Evolutionary conservation across 805 yeast genomes (phyloP).

Genomic region (Candida michaelii): DNA sequence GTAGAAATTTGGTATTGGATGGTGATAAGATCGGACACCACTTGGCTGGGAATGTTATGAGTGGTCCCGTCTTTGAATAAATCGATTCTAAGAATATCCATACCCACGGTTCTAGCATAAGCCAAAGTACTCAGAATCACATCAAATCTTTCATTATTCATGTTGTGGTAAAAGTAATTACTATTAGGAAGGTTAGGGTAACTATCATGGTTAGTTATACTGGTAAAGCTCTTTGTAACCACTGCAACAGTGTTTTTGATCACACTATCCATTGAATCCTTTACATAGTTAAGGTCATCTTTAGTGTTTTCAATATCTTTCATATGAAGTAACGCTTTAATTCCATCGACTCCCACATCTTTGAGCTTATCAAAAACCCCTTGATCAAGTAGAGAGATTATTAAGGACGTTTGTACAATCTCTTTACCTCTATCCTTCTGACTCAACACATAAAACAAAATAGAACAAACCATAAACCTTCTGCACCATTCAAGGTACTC

Average conservation of each 20-base stretch:
- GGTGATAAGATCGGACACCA: constrained; percentile 47
- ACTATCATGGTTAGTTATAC: constrained; percentile 39
- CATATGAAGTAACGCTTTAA: background rate
- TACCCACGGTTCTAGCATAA: constrained; percentile 41
- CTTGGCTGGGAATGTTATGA: constrained; percentile 26
- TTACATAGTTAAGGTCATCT: constrained; percentile 3
- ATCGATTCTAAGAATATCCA: constrained; percentile 36
- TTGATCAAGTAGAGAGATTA: constrained; percentile 50
- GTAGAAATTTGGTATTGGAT: constrained; percentile 44
- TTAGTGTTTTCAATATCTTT: background rate
- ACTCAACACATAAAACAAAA: constrained; percentile 38
- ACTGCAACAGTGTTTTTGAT: constrained; percentile 45
- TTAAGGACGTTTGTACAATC: constrained; percentile 37
- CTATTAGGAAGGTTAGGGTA: constrained; percentile 40
- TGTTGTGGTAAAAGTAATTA: constrained; percentile 23
- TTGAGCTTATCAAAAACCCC: constrained; percentile 43
- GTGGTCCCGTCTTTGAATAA: background rate
- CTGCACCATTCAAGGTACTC: constrained; percentile 24
- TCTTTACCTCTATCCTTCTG: constrained; percentile 25
- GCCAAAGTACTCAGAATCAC: constrained; percentile 30
- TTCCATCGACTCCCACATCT: constrained; percentile 20
- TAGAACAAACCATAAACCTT: constrained; percentile 34
- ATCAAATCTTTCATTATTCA: constrained; percentile 5
- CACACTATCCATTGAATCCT: constrained; percentile 31
- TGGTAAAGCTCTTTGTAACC: constrained; percentile 45